These are phyloP conservation scores for Posidonia australis DNA, from an alignment of 106 monocot genomes.

Conservation along the genomic window DNA sequence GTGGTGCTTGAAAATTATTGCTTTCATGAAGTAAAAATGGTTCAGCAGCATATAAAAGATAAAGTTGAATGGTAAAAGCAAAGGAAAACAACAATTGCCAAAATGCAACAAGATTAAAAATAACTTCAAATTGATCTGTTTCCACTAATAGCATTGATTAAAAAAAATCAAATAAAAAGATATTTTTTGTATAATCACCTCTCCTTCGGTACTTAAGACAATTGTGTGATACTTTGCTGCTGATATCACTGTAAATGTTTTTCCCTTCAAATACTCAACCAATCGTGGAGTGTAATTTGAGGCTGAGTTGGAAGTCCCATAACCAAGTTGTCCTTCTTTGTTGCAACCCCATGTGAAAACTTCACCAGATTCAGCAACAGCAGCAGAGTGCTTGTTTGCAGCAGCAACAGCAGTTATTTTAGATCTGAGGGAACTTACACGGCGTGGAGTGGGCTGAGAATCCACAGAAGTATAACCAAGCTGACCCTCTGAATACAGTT, in stretches of 20 bases:
- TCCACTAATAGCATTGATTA: background rate
- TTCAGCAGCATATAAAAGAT: background rate
- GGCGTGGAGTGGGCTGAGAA: conserved; percentile 79
- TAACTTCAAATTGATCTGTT: too few relatives aligned
- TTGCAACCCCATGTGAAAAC: conserved; percentile 98
- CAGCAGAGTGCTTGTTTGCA: conserved; percentile 92
- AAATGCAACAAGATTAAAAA: too few relatives aligned
- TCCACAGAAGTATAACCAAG: conserved; percentile 97
- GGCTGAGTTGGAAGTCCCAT: conserved; percentile 96
- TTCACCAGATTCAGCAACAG: conserved; percentile 82
- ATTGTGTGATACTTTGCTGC: conserved; percentile 92
- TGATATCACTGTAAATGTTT: conserved; percentile 58
- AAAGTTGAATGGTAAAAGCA: too few relatives aligned
- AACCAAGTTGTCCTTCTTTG: conserved; percentile 98
- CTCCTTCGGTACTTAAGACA: conserved; percentile 70
- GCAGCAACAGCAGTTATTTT: conserved; percentile 80
- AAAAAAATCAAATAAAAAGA: background rate
- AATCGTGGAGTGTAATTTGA: conserved; percentile 85
- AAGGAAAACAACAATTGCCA: too few relatives aligned
- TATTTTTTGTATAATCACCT: conserved; percentile 32
- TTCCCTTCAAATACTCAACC: conserved; percentile 96
- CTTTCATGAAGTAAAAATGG: background rate
- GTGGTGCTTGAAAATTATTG: background rate
- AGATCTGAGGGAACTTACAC: conserved; percentile 65
- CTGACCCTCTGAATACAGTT: conserved; percentile 70